Base-by-base conservation (phyloP, 2,329 filamentous ascomycete species). In the Erysiphe pulchra region DNA sequence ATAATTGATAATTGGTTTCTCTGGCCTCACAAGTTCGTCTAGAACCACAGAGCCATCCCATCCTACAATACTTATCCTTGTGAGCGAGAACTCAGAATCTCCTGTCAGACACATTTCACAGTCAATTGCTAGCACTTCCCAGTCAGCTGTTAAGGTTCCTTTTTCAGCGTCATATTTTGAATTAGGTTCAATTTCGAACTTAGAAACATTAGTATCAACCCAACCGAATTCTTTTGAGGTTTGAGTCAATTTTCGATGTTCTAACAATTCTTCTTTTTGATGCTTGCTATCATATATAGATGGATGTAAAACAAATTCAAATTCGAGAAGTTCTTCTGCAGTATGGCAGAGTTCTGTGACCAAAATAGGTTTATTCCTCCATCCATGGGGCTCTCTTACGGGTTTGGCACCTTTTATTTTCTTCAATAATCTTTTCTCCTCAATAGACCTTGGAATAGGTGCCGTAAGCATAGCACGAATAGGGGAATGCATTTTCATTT, bases 71-170 rank as follows among this genome's bases (percentile, higher is more conserved):
- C 85, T 94, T 58, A 95, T 79, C 47, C 90, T 76, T 1, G 90
- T 92, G 39, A 98, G 73, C 33, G 86, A 83, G 50, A 80, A 83
- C 51, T 82, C 73, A 42, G 75, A 75, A 49, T 79, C 75, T 48
- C 77, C 80, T 2, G 85, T 92, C 63, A 84, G 77, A 59, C 86
- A 93, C 90, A 98, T 98, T 62, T 98, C 90, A 62, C 90, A 98
- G 59, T 98, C 90, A 46, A 98, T 67, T 1, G 84, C 79, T 43
- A 92, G 65, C 11, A 94, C 65, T 34, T 78, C 71, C 50, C 84
- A 74, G 33, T 86, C 90, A 30, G 75, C 82, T 0, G 84, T 92
- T 47, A 93, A 65, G 59, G 84, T 87, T 46, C 85, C 73, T 5
- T 62, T 60, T 44, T 85, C 79, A 43, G 71, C 61, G 2, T 76